phyloP scores from a whole-genome alignment of 768 basidiomycete species.

The Kwoniella dejecticola region DNA sequence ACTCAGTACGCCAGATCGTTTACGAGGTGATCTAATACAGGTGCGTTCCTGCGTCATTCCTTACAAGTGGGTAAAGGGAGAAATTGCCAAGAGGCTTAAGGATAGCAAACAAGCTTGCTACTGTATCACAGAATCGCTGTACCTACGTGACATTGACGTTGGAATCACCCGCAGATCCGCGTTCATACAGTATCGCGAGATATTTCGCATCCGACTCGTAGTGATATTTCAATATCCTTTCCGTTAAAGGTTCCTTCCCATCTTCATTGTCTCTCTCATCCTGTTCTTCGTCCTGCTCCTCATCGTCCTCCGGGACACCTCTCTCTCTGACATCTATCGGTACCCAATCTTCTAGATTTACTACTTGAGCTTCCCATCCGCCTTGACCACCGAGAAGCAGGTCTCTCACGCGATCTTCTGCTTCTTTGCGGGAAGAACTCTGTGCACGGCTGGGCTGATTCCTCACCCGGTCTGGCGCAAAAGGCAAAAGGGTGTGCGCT shows the following conservation, averaged over 20 bases:
- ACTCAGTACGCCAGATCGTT: no score
- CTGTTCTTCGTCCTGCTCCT: no score
- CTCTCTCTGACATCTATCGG: background rate
- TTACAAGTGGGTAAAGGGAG: no score
- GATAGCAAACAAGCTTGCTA: no score
- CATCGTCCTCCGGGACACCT: background rate
- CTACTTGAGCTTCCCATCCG: background rate
- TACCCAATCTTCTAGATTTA: background rate
- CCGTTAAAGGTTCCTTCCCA: background rate
- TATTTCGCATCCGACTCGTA: background rate
- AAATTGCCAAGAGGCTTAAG: no score
- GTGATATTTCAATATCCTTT: background rate
- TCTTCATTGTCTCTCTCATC: no score
- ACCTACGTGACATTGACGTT: no score
- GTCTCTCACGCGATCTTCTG: constrained; percentile 3
- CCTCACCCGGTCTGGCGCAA: background rate
- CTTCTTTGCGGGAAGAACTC: background rate
- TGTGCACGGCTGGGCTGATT: background rate
- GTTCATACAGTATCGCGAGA: background rate
- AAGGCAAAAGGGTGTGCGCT: background rate
- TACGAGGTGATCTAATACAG: no score
- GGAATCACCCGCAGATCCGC: no score
- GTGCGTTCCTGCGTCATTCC: no score
- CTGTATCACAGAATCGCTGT: no score
- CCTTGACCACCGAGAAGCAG: background rate